A percentile compares a stretch with the other conserved stretches of the same genome.
These are phyloP conservation scores for Chalaropsis thielavioides DNA, from an alignment of 2,329 filamentous ascomycete species.

Conservation along the genomic window DNA sequence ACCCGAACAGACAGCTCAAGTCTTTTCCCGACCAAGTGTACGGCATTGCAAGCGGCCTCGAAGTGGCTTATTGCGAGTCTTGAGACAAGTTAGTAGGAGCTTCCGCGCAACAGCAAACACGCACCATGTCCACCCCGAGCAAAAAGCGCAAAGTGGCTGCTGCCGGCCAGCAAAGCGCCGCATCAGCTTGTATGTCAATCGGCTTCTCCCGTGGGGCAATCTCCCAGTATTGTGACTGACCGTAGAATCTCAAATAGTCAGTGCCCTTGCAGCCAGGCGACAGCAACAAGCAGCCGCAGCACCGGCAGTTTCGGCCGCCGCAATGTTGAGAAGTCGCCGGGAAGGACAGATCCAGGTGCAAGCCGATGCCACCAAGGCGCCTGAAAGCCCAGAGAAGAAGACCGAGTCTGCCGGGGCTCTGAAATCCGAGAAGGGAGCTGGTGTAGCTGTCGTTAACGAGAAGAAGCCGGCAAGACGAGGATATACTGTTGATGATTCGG, in stretches of 20 bases:
- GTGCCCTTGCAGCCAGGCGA: constrained; percentile 12
- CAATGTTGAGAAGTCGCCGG: not conserved
- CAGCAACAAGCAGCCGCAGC: constrained; percentile 9
- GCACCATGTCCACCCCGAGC: constrained; percentile 6
- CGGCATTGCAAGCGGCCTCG: not conserved
- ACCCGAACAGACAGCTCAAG: not conserved
- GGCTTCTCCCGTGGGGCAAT: not conserved
- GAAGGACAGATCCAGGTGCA: not conserved
- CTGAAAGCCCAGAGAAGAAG: not conserved
- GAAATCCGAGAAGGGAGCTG: not conserved
- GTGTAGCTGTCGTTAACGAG: not conserved
- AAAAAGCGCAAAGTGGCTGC: constrained; percentile 14
- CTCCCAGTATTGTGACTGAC: not conserved
- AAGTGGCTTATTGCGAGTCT: not conserved
- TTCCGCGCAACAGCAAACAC: not conserved
- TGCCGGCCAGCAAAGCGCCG: not conserved
- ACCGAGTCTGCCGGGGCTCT: not conserved
- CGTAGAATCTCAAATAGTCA: constrained; percentile 8
- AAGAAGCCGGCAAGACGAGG: not conserved
- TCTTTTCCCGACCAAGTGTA: not conserved
- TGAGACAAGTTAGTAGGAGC: not conserved
- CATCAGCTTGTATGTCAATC: constrained; percentile 14
- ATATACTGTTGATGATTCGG: not conserved
- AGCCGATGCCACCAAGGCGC: not conserved
- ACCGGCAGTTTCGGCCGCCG: constrained; percentile 8